Percentiles rank a stretch among this genome's conserved stretches.
These are phyloP conservation scores for Spiraea crenata DNA, from an alignment of 331 rosid species.

Conservation along the genomic window DNA sequence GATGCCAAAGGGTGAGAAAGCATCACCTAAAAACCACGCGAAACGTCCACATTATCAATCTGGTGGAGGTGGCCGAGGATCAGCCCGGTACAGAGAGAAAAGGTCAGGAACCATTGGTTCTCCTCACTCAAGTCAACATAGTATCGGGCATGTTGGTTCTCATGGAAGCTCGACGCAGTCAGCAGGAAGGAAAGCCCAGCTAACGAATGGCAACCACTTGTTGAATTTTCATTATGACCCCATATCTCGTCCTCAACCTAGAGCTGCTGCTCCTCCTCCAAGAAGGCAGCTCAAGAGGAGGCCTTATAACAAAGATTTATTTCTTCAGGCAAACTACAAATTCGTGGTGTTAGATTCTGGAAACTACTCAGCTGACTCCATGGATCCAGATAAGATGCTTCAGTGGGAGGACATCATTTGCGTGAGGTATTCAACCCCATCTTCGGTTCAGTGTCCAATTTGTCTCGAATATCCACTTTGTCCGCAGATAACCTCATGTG, in stretches of 20 bases:
- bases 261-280: constrained; percentile 65
- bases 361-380: constrained; percentile 48
- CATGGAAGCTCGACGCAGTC: constrained; percentile 47
- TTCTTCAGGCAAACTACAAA: constrained; percentile 94
- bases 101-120: constrained; percentile 31
- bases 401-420: constrained; percentile 93
- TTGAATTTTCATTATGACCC: constrained; percentile 92
- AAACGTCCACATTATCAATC: constrained; percentile 40
- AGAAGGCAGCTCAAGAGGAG: constrained; percentile 73
- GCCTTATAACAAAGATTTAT: constrained; percentile 85
- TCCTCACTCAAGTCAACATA: constrained; percentile 40
- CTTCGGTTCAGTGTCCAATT: constrained; percentile 83
- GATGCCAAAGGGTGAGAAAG: constrained; percentile 35
- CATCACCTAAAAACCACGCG: constrained; percentile 40
- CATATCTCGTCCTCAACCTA: constrained; percentile 68
- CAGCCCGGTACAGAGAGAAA: constrained; percentile 44
- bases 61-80: constrained; percentile 56
- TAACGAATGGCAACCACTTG: constrained; percentile 76
- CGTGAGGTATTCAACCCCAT: constrained; percentile 73
- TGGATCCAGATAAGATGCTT: constrained; percentile 96
- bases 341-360: constrained; percentile 84
- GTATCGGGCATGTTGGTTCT: constrained; percentile 33
- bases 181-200: constrained; percentile 67
- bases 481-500: constrained; percentile 94
- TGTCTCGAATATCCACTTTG: constrained; percentile 92